phyloP scores from a whole-genome alignment of 192 early-diverging fungal genomes.

The Backusella luteola region DNA sequence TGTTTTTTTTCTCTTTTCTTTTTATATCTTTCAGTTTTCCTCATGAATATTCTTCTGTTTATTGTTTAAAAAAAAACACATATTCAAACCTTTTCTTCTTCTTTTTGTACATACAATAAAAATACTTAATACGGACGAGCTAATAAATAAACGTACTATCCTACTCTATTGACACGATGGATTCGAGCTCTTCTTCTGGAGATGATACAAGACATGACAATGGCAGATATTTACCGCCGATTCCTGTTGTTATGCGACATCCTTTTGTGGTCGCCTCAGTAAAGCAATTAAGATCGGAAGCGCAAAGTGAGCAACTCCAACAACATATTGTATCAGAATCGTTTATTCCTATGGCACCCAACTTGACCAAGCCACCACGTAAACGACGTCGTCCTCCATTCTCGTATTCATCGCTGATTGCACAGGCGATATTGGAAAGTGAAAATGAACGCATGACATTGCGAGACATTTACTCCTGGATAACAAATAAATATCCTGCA shows the following conservation, averaged over 20 bases:
- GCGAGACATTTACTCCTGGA: constrained; percentile 87
- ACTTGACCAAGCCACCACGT: constrained; percentile 20
- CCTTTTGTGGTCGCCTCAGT: constrained; percentile 21
- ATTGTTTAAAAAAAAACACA: background rate
- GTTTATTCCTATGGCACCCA: constrained; percentile 35
- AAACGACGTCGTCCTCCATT: constrained; percentile 59
- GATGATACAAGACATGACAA: background rate
- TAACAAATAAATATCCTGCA: constrained; percentile 71
- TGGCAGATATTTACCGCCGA: constrained; percentile 16
- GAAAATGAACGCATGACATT: constrained; percentile 67
- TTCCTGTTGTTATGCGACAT: constrained; percentile 35
- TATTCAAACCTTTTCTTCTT: background rate
- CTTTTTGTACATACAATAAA: constrained; percentile 1
- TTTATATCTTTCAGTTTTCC: background rate
- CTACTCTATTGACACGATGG: background rate
- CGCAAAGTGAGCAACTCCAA: constrained; percentile 29
- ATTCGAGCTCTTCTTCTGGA: background rate
- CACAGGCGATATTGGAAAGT: constrained; percentile 72
- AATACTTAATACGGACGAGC: background rate
- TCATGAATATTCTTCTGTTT: background rate
- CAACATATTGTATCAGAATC: constrained; percentile 38
- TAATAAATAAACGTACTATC: background rate
- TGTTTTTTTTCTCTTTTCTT: background rate
- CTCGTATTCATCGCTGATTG: constrained; percentile 82
- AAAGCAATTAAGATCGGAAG: constrained; percentile 22